Evolutionary conservation across 2,329 filamentous ascomycete species (phyloP), one percentile per base, ranked within the genome.

Genomic region (Nemania diffusa): DNA sequence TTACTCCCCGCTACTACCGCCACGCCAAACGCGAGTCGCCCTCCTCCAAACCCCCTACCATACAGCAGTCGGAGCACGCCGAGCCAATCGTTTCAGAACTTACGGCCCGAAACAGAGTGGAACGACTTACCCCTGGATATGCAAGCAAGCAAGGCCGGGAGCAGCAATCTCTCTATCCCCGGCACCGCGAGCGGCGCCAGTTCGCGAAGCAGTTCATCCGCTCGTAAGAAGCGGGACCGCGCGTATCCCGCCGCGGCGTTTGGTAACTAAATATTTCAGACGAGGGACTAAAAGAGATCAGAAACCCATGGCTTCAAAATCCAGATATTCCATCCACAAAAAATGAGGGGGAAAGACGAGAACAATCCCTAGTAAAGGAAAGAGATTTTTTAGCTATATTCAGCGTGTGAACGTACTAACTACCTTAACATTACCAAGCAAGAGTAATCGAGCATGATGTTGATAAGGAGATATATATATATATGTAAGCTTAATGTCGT

Each of bases 111-210:
- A 22, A 87, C 79, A 32, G 88, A 90, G 74, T 91, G 88, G 88
- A 91, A 91, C 78, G 88, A 91, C 74, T 73, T 91, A 9, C 88
- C 88, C 0, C 81, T 82, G 9, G 88, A 90, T 58, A 89, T 90
- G 86, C 72, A 74, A 37, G 27, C 50, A 8, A 51, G 48, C 65
- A 62, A 24, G 51, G 20, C 52, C 58, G 55, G 57, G 17, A 48
- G 46, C 40, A 53, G 32, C 55, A 70, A 51, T 40, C 63, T 73
- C 7, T 64, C 74, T 9, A 65, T 73, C 8, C 69, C 73, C n/a
- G 59, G 58, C 20, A 77, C 78, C 44, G 77, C 70, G 0, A 84
- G 83, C 2, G 78, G 78, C 22, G 77, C 83, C 1, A 88, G 84
- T 73, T 89, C 87, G 32, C 81, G 87, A 56, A 88, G 87, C 74